phyloP scores from a whole-genome alignment of 352 stramenopile genomes.

The Phytophthora gonapodyides region DNA sequence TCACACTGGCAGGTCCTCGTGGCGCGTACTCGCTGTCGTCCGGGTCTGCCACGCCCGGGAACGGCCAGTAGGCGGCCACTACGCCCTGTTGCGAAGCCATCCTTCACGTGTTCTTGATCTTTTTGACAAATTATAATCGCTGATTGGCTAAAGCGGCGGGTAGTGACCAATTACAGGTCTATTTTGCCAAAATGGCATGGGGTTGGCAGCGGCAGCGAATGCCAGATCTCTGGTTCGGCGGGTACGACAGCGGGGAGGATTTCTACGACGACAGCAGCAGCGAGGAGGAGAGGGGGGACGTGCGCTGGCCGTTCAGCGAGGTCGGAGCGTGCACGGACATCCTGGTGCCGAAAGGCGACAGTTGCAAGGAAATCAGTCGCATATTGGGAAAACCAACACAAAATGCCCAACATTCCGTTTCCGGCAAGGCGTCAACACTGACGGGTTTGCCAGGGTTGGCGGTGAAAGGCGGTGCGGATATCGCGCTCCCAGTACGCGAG shows the following conservation, averaged over 20 bases:
- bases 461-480: slow-evolving; percentile 4
- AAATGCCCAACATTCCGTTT: slow-evolving; percentile 2
- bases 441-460: slow-evolving; percentile 10
- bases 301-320: slow-evolving; percentile 2
- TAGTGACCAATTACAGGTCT: no score
- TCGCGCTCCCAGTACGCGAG: slow-evolving; percentile 6
- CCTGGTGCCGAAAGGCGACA: slow-evolving; percentile 9
- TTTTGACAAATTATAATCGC: neutral
- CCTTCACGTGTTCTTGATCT: neutral
- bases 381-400: slow-evolving; percentile 6
- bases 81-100: neutral
- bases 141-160: no score
- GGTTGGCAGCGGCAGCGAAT: no score
- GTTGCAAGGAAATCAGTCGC: slow-evolving; percentile 4
- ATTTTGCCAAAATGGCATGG: no score
- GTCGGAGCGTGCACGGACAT: neutral
- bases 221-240: neutral
- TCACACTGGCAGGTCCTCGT: slow-evolving; percentile 6
- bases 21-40: slow-evolving; percentile 6
- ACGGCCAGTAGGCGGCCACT: slow-evolving; percentile 1
- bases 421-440: neutral
- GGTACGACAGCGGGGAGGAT: neutral
- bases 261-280: slow-evolving; percentile 1
- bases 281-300: neutral
- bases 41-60: slow-evolving; percentile 4